Base-by-base conservation (phyloP, 1,284 basidiomycete genomes). In the Ustilago sp. region DNA sequence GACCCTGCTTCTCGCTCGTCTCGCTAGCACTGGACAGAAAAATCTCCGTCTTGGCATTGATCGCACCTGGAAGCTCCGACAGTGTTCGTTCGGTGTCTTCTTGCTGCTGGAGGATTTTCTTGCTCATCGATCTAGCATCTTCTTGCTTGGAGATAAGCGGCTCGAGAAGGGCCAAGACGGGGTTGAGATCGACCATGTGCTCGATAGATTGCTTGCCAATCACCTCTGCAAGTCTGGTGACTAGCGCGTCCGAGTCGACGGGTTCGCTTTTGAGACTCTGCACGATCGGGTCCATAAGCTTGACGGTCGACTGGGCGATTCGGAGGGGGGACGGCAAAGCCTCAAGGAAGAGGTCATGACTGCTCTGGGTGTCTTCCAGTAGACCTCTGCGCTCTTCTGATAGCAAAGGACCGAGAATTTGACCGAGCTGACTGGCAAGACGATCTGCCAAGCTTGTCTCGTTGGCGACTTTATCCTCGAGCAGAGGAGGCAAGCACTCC, bases 11-110 rank as follows among this genome's bases (percentile, higher is more conserved):
- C 47, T 59, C 59, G 51, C 58, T 61, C 15, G 60, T 41, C 6
- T 67, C 61, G 41, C 56, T 35, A 11, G 73, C 64, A 28, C 63
- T 68, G 2, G 74, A 70, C 3, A 83, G 57, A 59, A 83, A 77
- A 51, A 82, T 73, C 63, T 82, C 80, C 17, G 77, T 74, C 73
- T 83, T 83, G 31, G 80, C 80, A 28, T 79, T 82, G 72, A 83
- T 77, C 1, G 80, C 76, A 1, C 61, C 60, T 2, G 81, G 81
- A 12, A 83, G 57, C 45, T 76, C 77, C 6, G 65, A 59, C 3
- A 83, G 56, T 23, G 71, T 74, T 13, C 63, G 63, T 60, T 82
- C 76, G 34, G 77, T 64, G 45, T 83, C 80, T n/a, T 74, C 52
- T 50, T 82, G 81, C 7, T 67, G 66, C 51, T 79, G 74, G 8